phyloP scores from a whole-genome alignment of 768 basidiomycete species.

The Steccherinum ochraceum region DNA sequence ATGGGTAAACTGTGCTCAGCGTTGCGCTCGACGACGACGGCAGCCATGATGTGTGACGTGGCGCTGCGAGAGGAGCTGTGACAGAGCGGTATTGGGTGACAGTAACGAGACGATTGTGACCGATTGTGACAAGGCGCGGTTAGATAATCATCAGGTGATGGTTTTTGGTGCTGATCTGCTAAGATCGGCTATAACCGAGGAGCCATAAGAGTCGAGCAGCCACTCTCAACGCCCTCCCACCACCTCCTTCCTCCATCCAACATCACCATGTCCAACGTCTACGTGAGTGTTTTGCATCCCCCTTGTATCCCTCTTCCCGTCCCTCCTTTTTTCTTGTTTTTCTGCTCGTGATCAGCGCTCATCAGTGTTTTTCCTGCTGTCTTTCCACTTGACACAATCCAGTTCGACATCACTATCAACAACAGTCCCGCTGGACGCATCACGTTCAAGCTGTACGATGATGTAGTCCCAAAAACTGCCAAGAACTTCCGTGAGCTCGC shows the following conservation, averaged over 20 bases:
- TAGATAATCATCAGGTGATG: conserved; percentile 8
- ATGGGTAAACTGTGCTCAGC: no score
- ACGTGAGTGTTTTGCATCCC: conserved; percentile 18
- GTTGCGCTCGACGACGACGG: no score
- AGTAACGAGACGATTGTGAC: no score
- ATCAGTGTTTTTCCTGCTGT: neutral
- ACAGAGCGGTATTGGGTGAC: no score
- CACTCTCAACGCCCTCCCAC: conserved; percentile 4
- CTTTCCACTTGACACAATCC: neutral
- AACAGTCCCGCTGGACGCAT: conserved; percentile 29
- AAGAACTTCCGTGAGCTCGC: conserved; percentile 53
- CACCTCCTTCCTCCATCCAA: conserved; percentile 5
- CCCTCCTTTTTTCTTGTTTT: neutral
- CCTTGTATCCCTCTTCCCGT: neutral
- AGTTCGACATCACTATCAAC: conserved; percentile 29
- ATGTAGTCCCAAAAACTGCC: conserved; percentile 38
- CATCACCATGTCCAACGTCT: conserved; percentile 25
- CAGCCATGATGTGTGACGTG: neutral
- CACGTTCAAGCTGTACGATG: conserved; percentile 53
- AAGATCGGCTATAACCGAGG: conserved; percentile 10
- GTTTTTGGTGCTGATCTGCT: conserved; percentile 11
- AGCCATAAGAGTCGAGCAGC: conserved; percentile 2
- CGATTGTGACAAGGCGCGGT: conserved; percentile 1
- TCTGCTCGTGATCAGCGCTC: neutral
- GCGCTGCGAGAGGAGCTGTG: neutral